Evolutionary conservation across 169 alveolate genomes (phyloP).

Genomic region (Amoebophrya sp.): DNA sequence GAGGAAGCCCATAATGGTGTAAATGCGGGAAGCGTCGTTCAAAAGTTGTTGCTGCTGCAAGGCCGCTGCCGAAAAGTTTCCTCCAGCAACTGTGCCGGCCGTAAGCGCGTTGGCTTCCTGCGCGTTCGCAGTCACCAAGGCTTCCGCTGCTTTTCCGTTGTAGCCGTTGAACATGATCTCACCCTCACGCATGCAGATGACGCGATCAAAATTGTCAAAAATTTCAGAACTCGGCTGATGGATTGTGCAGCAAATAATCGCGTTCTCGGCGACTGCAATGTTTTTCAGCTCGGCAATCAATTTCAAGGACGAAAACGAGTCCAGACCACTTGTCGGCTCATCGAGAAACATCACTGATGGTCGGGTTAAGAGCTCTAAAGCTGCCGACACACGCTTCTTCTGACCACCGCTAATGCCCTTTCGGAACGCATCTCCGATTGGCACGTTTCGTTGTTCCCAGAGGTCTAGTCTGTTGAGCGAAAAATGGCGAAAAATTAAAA

Average conservation of each 20-base stretch:
- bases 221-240: constrained; percentile 70
- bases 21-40: too few relatives aligned
- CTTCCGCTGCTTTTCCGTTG: constrained; percentile 40
- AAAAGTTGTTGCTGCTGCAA: neutral
- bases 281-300: constrained; percentile 66
- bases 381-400: constrained; percentile 72
- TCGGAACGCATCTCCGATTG: constrained; percentile 60
- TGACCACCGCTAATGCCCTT: constrained; percentile 81
- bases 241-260: constrained; percentile 48
- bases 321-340: constrained; percentile 85
- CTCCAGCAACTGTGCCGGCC: neutral
- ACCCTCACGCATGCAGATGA: constrained; percentile 60
- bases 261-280: constrained; percentile 47
- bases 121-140: neutral
- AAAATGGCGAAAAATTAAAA: too few relatives aligned
- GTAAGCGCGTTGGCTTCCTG: neutral
- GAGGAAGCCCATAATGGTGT: neutral
- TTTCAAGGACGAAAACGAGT: constrained; percentile 50
- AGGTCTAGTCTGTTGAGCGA: too few relatives aligned
- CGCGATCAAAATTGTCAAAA: constrained; percentile 56
- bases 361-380: constrained; percentile 69
- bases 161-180: constrained; percentile 66
- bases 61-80: neutral
- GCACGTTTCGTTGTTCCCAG: constrained; percentile 37
- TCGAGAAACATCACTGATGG: constrained; percentile 73